These are phyloP conservation scores for Nephelium lappaceum DNA, from an alignment of 345 rosid species.

Conservation along the genomic window DNA sequence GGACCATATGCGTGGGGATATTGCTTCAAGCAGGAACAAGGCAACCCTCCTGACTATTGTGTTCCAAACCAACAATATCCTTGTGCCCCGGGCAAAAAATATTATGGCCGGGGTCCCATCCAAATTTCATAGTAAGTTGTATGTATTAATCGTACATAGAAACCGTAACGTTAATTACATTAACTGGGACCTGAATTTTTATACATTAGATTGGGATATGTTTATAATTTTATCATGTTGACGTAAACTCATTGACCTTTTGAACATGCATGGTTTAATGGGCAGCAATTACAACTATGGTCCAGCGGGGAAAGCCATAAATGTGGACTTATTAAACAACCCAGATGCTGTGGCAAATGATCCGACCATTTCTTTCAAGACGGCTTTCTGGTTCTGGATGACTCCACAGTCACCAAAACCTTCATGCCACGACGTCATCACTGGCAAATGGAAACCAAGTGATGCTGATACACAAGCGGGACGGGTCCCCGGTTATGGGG, in stretches of 20 bases:
- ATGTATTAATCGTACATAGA: no score
- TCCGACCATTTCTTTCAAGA: conserved; percentile 31
- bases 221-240: no score
- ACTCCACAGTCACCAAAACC: conserved; percentile 34
- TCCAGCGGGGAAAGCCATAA: conserved; percentile 30
- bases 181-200: no score
- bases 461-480: conserved; percentile 15
- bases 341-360: conserved; percentile 31
- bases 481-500: conserved; percentile 34
- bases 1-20: conserved; percentile 40
- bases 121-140: conserved; percentile 36
- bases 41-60: conserved; percentile 27
- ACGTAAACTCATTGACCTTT: not conserved
- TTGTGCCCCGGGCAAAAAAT: conserved; percentile 35
- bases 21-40: conserved; percentile 27
- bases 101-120: conserved; percentile 42
- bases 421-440: conserved; percentile 32
- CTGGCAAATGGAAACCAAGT: conserved; percentile 19
- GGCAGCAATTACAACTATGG: conserved; percentile 42
- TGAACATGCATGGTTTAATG: not conserved
- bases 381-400: conserved; percentile 44
- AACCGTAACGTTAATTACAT: no score
- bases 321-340: conserved; percentile 10
- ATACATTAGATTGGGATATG: no score
- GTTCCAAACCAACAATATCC: conserved; percentile 23